Base-by-base conservation (phyloP, 306 rosid species). In the Fragaria nilgerrensis region DNA sequence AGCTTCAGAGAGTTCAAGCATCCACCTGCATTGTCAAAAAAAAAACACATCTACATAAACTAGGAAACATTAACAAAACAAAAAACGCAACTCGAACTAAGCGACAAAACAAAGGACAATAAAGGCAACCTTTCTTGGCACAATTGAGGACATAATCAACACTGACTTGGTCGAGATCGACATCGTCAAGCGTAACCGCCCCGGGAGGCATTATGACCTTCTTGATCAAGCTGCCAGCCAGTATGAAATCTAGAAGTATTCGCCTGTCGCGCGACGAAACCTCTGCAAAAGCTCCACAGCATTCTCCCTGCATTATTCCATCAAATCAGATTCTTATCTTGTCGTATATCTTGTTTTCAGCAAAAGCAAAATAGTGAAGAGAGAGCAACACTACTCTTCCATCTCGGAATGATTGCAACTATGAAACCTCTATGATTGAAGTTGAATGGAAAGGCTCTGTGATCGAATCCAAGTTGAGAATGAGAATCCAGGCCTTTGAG, bases 121-220 rank as follows among this genome's bases (percentile, higher is more conserved):
- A 39, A 53, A 53, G 74, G 77, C 66, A 9, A 95, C 99, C 91
- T 85, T 87, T 91, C 84, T 79, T 92, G 13, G 97, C 94, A 87
- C 99, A 95, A 72, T 84, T 88, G 82, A 95, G 91, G 65, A 91
- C 97, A 86, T 86, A 88, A 88, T 95, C 97, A 79, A 95, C 93
- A 74, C 99, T 95, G 74, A 95, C 94, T 95, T 95, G 99, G 82
- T 95, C 98, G 16, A 95, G 88, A 95, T 95, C 98, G 80, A 95
- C 97, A 59, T 95, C 99, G 79, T 95, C 99, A 9, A 95, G 92
- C 0, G 98, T 88, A 78, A 92, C 98, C 1, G 99, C 97, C 17
- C 99, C 99, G 15, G 98, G 99, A 75, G 99, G 99, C 97, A 95
- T 95, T 49, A 87, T 86, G 79, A 95, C 99, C 84, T 92, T 95